phyloP scores from a whole-genome alignment of 208 protist genomes.

The Trichomonas tenax region DNA sequence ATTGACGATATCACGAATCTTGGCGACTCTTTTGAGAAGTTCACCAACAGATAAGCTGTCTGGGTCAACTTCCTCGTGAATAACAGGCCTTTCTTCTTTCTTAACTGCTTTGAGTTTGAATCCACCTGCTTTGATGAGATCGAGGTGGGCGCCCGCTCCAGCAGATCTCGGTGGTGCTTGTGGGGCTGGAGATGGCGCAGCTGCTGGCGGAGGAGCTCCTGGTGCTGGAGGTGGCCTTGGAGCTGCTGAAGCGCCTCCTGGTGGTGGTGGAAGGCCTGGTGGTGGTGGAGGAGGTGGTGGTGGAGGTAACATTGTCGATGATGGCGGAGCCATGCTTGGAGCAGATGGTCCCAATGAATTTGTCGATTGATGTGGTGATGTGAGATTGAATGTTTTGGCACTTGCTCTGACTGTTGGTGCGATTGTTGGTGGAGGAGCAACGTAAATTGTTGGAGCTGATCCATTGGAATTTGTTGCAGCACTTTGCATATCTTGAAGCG shows the following conservation, averaged over 20 bases:
- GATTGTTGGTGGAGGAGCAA: background rate
- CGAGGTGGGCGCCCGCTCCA: background rate
- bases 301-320: background rate
- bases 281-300: background rate
- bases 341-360: background rate
- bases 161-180: background rate
- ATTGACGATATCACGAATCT: background rate
- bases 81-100: background rate
- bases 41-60: background rate
- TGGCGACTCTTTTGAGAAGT: background rate
- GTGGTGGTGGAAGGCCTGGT: background rate
- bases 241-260: background rate
- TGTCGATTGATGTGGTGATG: background rate
- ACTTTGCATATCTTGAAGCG: no score
- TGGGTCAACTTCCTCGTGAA: background rate
- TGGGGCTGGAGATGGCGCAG: background rate
- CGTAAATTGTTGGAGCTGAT: background rate
- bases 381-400: background rate
- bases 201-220: background rate
- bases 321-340: background rate
- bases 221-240: background rate
- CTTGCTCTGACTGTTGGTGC: background rate
- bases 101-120: background rate
- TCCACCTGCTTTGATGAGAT: background rate
- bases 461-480: background rate